phyloP scores from a whole-genome alignment of 106 monocot species.

The Narthecium ossifragum region DNA sequence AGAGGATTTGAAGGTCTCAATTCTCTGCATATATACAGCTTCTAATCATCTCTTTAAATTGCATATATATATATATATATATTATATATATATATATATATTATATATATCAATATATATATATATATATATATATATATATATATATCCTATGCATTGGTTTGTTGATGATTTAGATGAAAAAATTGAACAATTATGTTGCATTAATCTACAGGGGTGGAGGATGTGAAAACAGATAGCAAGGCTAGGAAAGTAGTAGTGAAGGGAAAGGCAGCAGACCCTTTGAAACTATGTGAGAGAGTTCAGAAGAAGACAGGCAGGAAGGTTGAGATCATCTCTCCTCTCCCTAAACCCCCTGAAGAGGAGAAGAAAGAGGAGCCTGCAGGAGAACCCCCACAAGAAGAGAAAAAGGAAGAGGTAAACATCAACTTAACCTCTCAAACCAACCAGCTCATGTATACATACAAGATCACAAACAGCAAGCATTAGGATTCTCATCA shows the following conservation, averaged over 20 bases:
- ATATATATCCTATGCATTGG: background rate
- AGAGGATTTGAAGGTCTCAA: constrained; percentile 43
- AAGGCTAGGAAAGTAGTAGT: constrained; percentile 52
- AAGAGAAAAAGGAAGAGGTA: constrained; percentile 51
- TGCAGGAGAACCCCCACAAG: constrained; percentile 14
- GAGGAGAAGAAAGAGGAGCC: constrained; percentile 30
- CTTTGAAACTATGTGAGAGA: constrained; percentile 50
- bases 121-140: background rate
- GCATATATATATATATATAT: too few relatives aligned
- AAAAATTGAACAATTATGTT: background rate
- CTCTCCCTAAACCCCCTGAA: constrained; percentile 44
- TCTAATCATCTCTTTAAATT: background rate
- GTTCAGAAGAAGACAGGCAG: constrained; percentile 67
- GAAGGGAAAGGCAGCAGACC: constrained; percentile 51
- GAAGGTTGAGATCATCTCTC: constrained; percentile 59
- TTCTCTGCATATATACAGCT: background rate
- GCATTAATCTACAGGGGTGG: constrained; percentile 25
- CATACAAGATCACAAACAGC: too few relatives aligned
- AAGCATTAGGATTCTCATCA: constrained; percentile 82
- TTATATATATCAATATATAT: too few relatives aligned
- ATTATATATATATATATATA: too few relatives aligned
- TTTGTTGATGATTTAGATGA: background rate
- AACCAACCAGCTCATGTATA: too few relatives aligned
- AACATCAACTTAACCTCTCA: too few relatives aligned
- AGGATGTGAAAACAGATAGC: constrained; percentile 61